These are phyloP conservation scores for Bruguiera parviflora DNA, from an alignment of 345 rosid genomes.

Conservation along the genomic window DNA sequence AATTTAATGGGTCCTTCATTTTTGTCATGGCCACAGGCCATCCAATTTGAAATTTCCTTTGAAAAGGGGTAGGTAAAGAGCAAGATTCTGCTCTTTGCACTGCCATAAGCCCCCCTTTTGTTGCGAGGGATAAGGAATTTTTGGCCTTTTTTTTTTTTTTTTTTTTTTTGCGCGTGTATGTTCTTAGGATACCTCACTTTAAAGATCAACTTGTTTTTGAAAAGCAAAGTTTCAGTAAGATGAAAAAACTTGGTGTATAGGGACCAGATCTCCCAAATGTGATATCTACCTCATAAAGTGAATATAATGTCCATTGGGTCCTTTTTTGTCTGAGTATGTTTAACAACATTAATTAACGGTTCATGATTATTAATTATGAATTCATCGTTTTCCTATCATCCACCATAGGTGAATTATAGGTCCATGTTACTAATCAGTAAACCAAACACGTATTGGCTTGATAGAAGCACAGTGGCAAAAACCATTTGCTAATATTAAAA, in stretches of 20 bases:
- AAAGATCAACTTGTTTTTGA: conserved; percentile 15
- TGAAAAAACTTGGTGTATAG: neutral
- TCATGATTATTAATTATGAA: neutral
- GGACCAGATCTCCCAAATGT: too few relatives aligned
- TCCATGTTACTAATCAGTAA: neutral
- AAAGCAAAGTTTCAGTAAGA: neutral
- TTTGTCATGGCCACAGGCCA: conserved; percentile 29
- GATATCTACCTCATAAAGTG: neutral
- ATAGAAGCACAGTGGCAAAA: conserved; percentile 24
- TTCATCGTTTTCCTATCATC: neutral
- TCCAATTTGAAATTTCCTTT: conserved; percentile 18
- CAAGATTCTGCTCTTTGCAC: conserved; percentile 32
- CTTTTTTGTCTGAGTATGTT: neutral
- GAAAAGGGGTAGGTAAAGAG: conserved; percentile 16
- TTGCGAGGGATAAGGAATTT: conserved; percentile 33
- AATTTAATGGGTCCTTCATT: conserved; percentile 42
- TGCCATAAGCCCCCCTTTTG: conserved; percentile 22
- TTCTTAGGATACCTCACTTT: conserved; percentile 67
- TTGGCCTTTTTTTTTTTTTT: conserved; percentile 41
- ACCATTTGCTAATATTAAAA: conserved; percentile 23
- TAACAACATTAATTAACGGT: neutral
- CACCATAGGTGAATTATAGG: conserved; percentile 31
- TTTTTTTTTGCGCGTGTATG: conserved; percentile 33
- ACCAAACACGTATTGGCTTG: conserved; percentile 22
- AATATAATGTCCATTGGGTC: neutral